A percentile compares a stretch with the other conserved stretches of the same genome.
Evolutionary conservation across 2,329 filamentous ascomycete genomes (phyloP).

Genomic region (Ceratocystis lukuohia): DNA sequence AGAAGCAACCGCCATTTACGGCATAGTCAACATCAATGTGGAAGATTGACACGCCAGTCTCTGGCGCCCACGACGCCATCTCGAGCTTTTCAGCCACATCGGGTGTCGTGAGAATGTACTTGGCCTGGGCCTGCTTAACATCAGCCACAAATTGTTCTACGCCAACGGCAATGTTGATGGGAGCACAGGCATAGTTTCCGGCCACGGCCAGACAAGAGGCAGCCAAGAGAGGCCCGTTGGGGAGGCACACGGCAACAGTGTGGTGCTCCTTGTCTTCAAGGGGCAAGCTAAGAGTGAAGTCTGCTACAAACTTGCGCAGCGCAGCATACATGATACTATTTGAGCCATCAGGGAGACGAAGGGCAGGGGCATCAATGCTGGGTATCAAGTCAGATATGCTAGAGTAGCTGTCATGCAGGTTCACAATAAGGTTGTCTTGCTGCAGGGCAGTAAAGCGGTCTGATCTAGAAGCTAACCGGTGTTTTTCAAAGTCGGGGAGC

Average conservation of each 20-base stretch:
- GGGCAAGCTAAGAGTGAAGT: conserved; percentile 26
- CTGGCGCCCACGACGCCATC: conserved; percentile 25
- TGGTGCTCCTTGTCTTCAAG: conserved; percentile 26
- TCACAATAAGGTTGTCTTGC: conserved; percentile 20
- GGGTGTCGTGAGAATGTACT: conserved; percentile 33
- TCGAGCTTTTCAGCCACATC: conserved; percentile 31
- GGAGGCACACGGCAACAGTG: conserved; percentile 37
- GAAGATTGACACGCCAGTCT: conserved; percentile 29
- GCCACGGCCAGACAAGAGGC: conserved; percentile 36
- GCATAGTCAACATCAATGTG: conserved; percentile 29
- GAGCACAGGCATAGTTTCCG: conserved; percentile 38
- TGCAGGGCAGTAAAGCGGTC: not conserved
- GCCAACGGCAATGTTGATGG: conserved; percentile 37
- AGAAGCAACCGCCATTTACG: conserved; percentile 26
- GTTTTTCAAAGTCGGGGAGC: conserved; percentile 11
- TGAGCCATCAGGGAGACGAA: conserved; percentile 23
- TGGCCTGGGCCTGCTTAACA: conserved; percentile 34
- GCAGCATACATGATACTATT: conserved; percentile 26
- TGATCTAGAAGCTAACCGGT: not conserved
- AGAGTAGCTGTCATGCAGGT: conserved; percentile 26
- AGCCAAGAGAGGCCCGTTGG: conserved; percentile 41
- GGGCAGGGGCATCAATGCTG: conserved; percentile 23
- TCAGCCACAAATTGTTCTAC: conserved; percentile 39
- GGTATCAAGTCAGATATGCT: conserved; percentile 31
- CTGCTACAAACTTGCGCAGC: conserved; percentile 26